Evolutionary conservation across 2,329 filamentous ascomycete species (phyloP).

Genomic region (Monascus ruber): DNA sequence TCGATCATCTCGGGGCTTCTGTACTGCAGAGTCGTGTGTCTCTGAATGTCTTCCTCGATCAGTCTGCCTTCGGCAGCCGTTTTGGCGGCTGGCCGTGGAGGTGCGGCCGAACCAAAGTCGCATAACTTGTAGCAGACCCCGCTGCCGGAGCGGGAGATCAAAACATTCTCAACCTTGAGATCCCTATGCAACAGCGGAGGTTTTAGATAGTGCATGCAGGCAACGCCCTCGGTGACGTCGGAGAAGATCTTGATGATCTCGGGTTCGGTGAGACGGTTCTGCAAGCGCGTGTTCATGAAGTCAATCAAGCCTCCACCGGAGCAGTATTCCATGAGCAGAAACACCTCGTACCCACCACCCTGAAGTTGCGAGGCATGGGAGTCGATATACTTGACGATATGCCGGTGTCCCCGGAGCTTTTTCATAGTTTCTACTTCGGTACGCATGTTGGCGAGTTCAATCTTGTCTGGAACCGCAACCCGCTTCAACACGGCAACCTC

Average conservation of each 20-base stretch:
- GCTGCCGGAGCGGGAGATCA: conserved; percentile 62
- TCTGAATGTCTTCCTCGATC: conserved; percentile 94
- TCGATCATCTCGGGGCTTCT: conserved; percentile 98
- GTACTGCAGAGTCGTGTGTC: conserved; percentile 94
- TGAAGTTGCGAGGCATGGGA: conserved; percentile 92
- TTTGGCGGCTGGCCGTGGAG: conserved; percentile 71
- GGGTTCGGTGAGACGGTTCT: conserved; percentile 91
- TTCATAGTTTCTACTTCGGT: conserved; percentile 99
- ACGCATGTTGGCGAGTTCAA: conserved; percentile 87
- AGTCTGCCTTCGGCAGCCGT: conserved; percentile 79
- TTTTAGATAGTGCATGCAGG: conserved; percentile 98
- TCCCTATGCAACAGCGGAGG: conserved; percentile 86
- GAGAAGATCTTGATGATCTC: conserved; percentile 96
- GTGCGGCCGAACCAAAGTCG: conserved; percentile 89
- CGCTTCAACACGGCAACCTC: conserved; percentile 82
- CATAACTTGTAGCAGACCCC: conserved; percentile 83
- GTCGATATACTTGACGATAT: conserved; percentile 97
- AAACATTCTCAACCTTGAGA: conserved; percentile 93
- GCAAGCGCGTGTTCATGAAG: conserved; percentile 97
- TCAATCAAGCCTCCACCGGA: conserved; percentile 91
- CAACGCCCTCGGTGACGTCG: conserved; percentile 90
- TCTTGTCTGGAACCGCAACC: conserved; percentile 93
- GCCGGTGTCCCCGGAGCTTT: conserved; percentile 88
- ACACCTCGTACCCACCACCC: conserved; percentile 92
- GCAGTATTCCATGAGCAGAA: conserved; percentile 96